Base-by-base conservation (phyloP, 805 yeast species). In the Zygoascus flipseniorum region DNA sequence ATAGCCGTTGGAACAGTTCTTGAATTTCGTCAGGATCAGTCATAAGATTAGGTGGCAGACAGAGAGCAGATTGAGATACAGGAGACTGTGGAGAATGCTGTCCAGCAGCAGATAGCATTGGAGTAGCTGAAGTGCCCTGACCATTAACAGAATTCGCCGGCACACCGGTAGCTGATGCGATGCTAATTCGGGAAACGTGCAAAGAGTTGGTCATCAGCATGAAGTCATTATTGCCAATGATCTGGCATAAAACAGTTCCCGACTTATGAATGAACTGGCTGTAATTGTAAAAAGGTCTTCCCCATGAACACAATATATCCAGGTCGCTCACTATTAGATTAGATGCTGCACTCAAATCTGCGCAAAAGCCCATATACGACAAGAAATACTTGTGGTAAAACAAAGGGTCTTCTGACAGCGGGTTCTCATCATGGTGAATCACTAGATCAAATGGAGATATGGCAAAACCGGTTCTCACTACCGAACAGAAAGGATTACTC, bases 211-310 rank as follows among this genome's bases (percentile, higher is more conserved):
- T 95, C 1, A 95, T 95, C 63, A 90, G 70, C 60, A 86, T 83
- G 57, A 89, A 76, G 51, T 81, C 84, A 20, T 95, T 93, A 59
- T 81, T 82, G 42, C 81, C 87, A 58, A 90, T 74, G 32, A 92
- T 74, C 67, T 92, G 97, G 1, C 93, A 95, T 52, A 93, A 81
- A 62, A 90, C 88, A 0, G 87, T 83, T 1, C 99, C 99, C 0
- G 95, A 81, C 54, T 75, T 77, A 66, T 93, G 99, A 50, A 93
- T 84, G 64, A 86, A 95, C 68, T 93, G 99, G 1, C 88, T 89
- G 67, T 80, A 86, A 62, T 83, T 80, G 72, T 86, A 89, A 35
- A 73, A 74, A 1, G 96, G 95, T 54, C 76, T 79, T 1, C 98
- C 98, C 98, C 98, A 92, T 18, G 96, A 86, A 67, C 89, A 92